Base-by-base conservation (phyloP, 495 filamentous ascomycete species). In the Penicillium coprophilum region DNA sequence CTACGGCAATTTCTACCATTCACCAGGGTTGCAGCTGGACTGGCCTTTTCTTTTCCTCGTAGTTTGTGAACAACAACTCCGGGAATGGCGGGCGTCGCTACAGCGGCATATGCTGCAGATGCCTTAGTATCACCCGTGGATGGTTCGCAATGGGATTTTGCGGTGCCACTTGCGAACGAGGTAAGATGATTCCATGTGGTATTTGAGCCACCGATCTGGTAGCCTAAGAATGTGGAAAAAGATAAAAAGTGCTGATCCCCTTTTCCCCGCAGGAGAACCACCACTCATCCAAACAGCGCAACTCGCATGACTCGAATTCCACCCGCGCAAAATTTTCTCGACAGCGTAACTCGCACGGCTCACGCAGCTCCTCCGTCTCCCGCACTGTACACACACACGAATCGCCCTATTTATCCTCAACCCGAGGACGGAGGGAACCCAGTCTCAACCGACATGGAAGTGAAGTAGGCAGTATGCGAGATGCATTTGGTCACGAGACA, bases 381-480 rank as follows among this genome's bases (percentile, higher is more conserved):
- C 68, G 68, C 58, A 62, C 62, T 8, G 61, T 66, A 10, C 65
- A 69, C 44, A 49, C 57, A 5, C 69, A 72, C 41, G 73, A 74
- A 17, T 50, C 56, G 10, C 39, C 60, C 8, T 66, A 74, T 39
- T 7, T 61, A 46, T 52, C 38, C 38, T 53, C 69, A 10, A 53
- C 44, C 39, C 71, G 74, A 28, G 71, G 69, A 19, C 71, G 74
- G 32, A 81, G 75, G 48, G 79, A 83, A 40, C 65, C 72, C 46
- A 85, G 81, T 53, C 77, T 61, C 31, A 67, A 60, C 48, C 70
- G 80, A 38, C 77, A 69, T 55, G 80, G 76, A 50, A 85, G 78
- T 56, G 83, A 83, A 47, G 68, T 76, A 39, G 81, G 85, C 55
- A 86, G 77, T 68, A 57, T 81, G 30, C 66, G 82, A 24, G 85